These are phyloP conservation scores for Beauveria sp. DNA, from an alignment of 2,329 filamentous ascomycete genomes.

Conservation along the genomic window DNA sequence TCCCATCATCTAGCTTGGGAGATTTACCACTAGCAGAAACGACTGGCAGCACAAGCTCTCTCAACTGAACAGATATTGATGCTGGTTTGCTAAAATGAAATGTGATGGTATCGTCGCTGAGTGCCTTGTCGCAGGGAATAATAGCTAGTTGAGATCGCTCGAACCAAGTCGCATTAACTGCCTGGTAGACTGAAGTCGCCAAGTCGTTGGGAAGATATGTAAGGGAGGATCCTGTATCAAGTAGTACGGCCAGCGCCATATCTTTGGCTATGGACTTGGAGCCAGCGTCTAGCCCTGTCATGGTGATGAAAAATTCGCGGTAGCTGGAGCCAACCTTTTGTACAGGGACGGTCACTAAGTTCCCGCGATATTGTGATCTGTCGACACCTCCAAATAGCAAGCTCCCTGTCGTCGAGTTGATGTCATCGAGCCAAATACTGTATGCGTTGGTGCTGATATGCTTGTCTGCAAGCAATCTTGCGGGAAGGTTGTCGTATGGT, in stretches of 20 bases:
- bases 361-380: slow-evolving; percentile 53
- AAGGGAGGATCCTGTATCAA: slow-evolving; percentile 64
- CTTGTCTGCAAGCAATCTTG: slow-evolving; percentile 52
- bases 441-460: slow-evolving; percentile 60
- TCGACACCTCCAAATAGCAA: slow-evolving; percentile 73
- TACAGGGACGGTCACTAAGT: slow-evolving; percentile 60
- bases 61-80: slow-evolving; percentile 46
- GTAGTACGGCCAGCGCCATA: slow-evolving; percentile 53
- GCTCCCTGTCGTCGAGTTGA: slow-evolving; percentile 55
- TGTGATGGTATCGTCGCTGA: slow-evolving; percentile 33
- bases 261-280: slow-evolving; percentile 34
- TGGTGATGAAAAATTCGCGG: slow-evolving; percentile 59
- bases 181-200: slow-evolving; percentile 45
- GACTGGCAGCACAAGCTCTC: slow-evolving; percentile 52
- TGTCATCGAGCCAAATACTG: slow-evolving; percentile 69
- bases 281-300: slow-evolving; percentile 50
- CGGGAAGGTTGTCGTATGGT: slow-evolving; percentile 62
- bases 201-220: slow-evolving; percentile 57
- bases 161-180: slow-evolving; percentile 53
- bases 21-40: slow-evolving; percentile 37
- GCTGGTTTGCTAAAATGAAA: slow-evolving; percentile 46
- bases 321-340: slow-evolving; percentile 44
- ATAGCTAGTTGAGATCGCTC: slow-evolving; percentile 46
- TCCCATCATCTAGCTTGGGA: slow-evolving; percentile 46
- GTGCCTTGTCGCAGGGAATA: slow-evolving; percentile 49